Evolutionary conservation across 306 rosid species (phyloP), one percentile per base, ranked within the genome.

Genomic region (Vicia faba): DNA sequence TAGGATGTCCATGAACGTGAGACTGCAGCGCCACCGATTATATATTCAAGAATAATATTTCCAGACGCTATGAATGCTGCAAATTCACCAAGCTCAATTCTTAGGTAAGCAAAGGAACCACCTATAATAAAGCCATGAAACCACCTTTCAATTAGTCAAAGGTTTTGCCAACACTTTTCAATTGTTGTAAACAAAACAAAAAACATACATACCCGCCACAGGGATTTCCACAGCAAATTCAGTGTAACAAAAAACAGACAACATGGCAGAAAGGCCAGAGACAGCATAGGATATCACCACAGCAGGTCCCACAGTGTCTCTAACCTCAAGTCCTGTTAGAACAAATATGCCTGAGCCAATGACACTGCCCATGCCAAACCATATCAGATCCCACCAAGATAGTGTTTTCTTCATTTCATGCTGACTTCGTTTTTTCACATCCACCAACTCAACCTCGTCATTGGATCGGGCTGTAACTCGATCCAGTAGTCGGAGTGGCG

Each of bases 1-100:
- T 91, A 91, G 53, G 97, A 91, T 3, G 97, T 91, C 96, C 95
- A 91, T 0, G 97, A 73, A 2, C 97, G 91, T 2, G 97, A 87
- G 1, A 88, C 95, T 0, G 95, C 91, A 0, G 95, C 97, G 0
- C 88, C 82, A 0, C 83, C 86, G 0, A 91, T 66, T 0, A 88
- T 83, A 8, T 86, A 86, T 45, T 91, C 96, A 0, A 91, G 89
- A 10, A 91, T 80, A 61, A 91, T 88, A 82, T 88, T 91, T 7
- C 97, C 97, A 12, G 91, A 89, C 0, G 93, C 96, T 3, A 88
- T 72, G 82, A 72, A 88, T 31, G 97, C 96, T 46, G 75, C 45
- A 15, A 91, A 88, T 41, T 91, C 97, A 0, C 97, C 96, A 0
- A 91, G 91, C 75, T 91, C 93, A 25, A 91, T 93, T 41, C 97